These are phyloP conservation scores for Candida vaughaniae DNA, from an alignment of 805 yeast genomes.

Conservation along the genomic window DNA sequence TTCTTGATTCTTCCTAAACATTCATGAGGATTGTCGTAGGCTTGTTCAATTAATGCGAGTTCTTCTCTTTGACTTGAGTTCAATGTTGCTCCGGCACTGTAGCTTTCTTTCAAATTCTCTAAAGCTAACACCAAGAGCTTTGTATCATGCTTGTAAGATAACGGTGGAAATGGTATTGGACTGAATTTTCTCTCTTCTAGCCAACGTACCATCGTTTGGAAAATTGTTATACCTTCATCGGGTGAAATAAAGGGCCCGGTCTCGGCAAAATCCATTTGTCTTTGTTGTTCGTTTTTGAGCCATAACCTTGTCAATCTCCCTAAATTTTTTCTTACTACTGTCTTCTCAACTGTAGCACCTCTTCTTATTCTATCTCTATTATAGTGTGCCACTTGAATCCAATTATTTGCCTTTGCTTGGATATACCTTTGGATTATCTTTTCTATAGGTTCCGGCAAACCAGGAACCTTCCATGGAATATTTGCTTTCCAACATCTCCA, in stretches of 20 bases:
- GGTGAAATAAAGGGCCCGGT: constrained; percentile 88
- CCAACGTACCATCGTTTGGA: constrained; percentile 89
- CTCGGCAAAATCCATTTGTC: constrained; percentile 75
- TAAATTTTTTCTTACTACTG: constrained; percentile 88
- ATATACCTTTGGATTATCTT: constrained; percentile 84
- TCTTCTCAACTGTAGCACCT: constrained; percentile 93
- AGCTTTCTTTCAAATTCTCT: constrained; percentile 81
- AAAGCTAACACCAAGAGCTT: constrained; percentile 85
- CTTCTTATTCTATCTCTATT: constrained; percentile 84
- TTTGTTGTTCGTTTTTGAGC: constrained; percentile 88
- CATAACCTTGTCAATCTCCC: constrained; percentile 91
- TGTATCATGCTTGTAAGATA: constrained; percentile 89
- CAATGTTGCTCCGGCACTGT: constrained; percentile 62
- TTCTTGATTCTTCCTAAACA: constrained; percentile 81
- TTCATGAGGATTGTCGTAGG: constrained; percentile 96
- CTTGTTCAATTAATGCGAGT: constrained; percentile 88
- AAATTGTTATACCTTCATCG: constrained; percentile 83
- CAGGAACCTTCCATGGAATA: constrained; percentile 97
- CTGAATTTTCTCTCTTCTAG: constrained; percentile 77
- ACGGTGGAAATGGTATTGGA: constrained; percentile 92
- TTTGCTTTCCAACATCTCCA: constrained; percentile 99
- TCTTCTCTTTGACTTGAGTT: constrained; percentile 91
- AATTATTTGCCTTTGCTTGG: constrained; percentile 94
- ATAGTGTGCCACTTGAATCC: constrained; percentile 91
- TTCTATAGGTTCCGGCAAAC: constrained; percentile 88